Conservation (phyloP, 225 moss, liverwort and hornwort genomes). For the Pseudisothecium myosuroides region DNA sequence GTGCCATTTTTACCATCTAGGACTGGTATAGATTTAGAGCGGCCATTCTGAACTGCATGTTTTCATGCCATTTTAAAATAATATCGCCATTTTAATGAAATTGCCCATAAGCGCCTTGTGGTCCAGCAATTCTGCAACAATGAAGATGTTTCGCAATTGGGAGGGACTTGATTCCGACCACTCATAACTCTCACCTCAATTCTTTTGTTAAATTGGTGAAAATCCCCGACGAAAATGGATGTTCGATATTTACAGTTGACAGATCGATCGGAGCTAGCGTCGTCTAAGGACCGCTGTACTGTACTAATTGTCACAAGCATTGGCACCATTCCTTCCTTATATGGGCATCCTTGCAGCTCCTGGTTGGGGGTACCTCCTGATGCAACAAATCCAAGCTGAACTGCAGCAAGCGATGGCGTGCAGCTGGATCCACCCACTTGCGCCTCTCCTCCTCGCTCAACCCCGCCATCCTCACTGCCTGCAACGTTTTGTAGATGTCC, state of each 20-base stretch:
- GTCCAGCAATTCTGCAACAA: neutral
- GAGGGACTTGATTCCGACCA: neutral
- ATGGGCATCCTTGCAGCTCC: slow-evolving; percentile 23
- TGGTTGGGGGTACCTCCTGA: slow-evolving; percentile 6
- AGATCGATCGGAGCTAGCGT: neutral
- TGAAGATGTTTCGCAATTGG: neutral
- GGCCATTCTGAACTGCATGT: too few species aligned
- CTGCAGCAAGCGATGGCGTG: neutral
- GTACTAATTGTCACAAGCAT: slow-evolving; percentile 1
- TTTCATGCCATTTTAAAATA: too few species aligned
- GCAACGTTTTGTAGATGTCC: slow-evolving; percentile 35
- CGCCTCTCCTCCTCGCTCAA: neutral
- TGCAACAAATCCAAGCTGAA: slow-evolving; percentile 31
- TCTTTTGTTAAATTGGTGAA: too few species aligned
- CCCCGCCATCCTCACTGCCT: slow-evolving; percentile 22
- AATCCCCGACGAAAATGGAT: neutral
- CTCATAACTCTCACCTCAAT: too few species aligned
- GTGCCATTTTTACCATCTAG: too few species aligned
- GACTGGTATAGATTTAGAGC: too few species aligned
- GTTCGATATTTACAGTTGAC: neutral
- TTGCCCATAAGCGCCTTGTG: too few species aligned
- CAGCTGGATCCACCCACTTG: slow-evolving; percentile 7
- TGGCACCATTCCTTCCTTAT: slow-evolving; percentile 26
- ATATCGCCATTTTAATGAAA: too few species aligned
- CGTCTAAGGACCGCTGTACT: neutral